phyloP scores from a whole-genome alignment of 2,329 filamentous ascomycete genomes.

The Trichophyton equinum region DNA sequence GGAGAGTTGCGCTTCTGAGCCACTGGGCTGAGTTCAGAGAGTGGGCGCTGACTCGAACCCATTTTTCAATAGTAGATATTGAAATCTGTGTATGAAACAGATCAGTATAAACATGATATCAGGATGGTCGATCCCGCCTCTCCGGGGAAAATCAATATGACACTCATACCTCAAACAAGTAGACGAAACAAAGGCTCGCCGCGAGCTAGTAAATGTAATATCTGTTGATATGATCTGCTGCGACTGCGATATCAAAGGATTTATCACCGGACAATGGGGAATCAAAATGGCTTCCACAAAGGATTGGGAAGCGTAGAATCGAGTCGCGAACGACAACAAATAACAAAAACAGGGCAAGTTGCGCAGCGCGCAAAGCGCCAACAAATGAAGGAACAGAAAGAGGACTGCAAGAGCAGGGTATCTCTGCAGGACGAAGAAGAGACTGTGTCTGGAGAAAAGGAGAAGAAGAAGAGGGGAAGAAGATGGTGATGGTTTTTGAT shows the following conservation, averaged over 20 bases:
- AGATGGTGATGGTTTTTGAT: neutral
- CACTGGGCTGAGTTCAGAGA: constrained; percentile 79
- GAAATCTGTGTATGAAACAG: neutral
- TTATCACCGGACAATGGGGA: constrained; percentile 8
- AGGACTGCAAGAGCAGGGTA: constrained; percentile 8
- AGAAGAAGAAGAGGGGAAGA: constrained; percentile 5
- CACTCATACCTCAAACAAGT: neutral
- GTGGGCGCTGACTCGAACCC: constrained; percentile 52
- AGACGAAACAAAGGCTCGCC: neutral
- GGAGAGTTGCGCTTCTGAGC: constrained; percentile 84
- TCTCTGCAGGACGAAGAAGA: constrained; percentile 6
- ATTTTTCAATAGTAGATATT: constrained; percentile 35
- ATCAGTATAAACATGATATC: neutral
- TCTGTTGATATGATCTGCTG: neutral
- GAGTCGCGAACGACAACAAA: constrained; percentile 8
- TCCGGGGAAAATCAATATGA: neutral
- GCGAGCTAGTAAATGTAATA: neutral
- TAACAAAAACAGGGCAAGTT: neutral
- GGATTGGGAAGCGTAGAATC: neutral
- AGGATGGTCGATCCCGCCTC: neutral
- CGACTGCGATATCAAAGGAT: neutral
- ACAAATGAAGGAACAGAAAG: constrained; percentile 11
- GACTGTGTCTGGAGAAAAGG: constrained; percentile 8
- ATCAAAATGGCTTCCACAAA: neutral
- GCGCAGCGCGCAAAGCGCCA: constrained; percentile 8